Percentiles rank a stretch among this genome's conserved stretches.
Conservation (phyloP, 192 early-diverging fungal species). For the Thamnidium elegans region DNA sequence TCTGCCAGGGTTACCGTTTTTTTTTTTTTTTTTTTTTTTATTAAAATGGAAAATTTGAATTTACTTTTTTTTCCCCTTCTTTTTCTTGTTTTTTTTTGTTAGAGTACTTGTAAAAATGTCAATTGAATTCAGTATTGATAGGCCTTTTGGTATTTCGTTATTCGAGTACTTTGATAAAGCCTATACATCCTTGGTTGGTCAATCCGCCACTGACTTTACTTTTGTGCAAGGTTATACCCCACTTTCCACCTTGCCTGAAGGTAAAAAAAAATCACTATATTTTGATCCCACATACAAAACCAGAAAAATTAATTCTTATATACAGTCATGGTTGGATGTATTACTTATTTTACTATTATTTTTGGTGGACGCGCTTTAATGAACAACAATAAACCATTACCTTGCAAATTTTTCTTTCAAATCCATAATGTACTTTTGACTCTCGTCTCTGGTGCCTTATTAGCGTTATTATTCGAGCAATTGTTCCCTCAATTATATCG, state of each 20-base stretch:
- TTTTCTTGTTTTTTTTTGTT: neutral
- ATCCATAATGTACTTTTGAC: slow-evolving; percentile 79
- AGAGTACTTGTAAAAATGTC: slow-evolving; percentile 5
- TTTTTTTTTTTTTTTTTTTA: too few species aligned
- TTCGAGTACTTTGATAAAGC: slow-evolving; percentile 42
- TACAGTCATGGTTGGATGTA: slow-evolving; percentile 14
- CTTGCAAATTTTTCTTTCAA: slow-evolving; percentile 69
- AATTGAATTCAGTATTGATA: slow-evolving; percentile 37
- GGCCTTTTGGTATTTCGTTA: slow-evolving; percentile 53
- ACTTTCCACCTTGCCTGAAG: slow-evolving; percentile 49
- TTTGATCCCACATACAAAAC: neutral
- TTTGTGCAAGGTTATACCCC: slow-evolving; percentile 50
- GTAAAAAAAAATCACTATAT: slow-evolving; percentile 29
- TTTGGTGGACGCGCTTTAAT: slow-evolving; percentile 73
- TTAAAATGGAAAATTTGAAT: too few species aligned
- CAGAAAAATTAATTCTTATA: neutral
- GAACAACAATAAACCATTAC: slow-evolving; percentile 62
- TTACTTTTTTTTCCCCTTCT: neutral
- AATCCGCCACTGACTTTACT: slow-evolving; percentile 40
- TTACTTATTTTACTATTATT: slow-evolving; percentile 69
- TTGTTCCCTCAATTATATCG: slow-evolving; percentile 62
- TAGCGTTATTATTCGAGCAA: slow-evolving; percentile 72
- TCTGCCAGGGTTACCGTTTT: too few species aligned
- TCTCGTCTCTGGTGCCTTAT: slow-evolving; percentile 58
- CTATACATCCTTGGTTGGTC: slow-evolving; percentile 42